Base-by-base conservation (phyloP, 805 yeast genomes). In the Metschnikowia amazonensis region DNA sequence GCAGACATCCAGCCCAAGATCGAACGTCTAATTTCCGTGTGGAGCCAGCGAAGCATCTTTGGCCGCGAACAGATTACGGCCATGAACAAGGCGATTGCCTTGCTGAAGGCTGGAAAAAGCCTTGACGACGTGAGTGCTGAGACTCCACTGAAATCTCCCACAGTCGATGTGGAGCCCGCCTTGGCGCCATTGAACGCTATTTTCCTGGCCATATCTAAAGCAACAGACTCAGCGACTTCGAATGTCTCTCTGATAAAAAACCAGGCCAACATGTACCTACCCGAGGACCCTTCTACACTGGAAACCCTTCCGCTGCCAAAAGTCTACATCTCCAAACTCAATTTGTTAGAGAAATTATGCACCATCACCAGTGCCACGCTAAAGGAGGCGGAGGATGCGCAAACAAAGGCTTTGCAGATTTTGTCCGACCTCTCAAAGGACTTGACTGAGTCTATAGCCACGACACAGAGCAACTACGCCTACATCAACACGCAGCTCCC, bases 21-120 rank as follows among this genome's bases (percentile, higher is more conserved):
- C 17, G 68, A 64, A 27, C 69, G 84, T 43, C 70, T 80, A 21
- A 64, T 82, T 4, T 70, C 66, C 39, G 82, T 82, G 11, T 80
- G 87, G 84, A 70, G 67, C 42, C 79, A 80, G 35, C 61, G 88
- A 42, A 57, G 57, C 13, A 73, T 82, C 1, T 81, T 77, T 49
- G 41, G 44, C 5, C 41, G 47, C 1, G 45, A 43, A 5, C 67
- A 66, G 28, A 68, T 70, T 39, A 44, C 46, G 5, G 45, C 51
- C 33, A 60, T 69, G 64, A 60, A 50, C 30, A 50, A 48, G 9
- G 67, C 65, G 1, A 34, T 67, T 5, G 55, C 51, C 11, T 39
- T 44, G 33, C 56, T 60, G 38, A 59, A 55, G 21, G 34, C 39
- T 3, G 60, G 56, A 24, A 39, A 21, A 24, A 30, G 38, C 3